Conservation (phyloP, 192 early-diverging fungal genomes). For the Backusella westeae region DNA sequence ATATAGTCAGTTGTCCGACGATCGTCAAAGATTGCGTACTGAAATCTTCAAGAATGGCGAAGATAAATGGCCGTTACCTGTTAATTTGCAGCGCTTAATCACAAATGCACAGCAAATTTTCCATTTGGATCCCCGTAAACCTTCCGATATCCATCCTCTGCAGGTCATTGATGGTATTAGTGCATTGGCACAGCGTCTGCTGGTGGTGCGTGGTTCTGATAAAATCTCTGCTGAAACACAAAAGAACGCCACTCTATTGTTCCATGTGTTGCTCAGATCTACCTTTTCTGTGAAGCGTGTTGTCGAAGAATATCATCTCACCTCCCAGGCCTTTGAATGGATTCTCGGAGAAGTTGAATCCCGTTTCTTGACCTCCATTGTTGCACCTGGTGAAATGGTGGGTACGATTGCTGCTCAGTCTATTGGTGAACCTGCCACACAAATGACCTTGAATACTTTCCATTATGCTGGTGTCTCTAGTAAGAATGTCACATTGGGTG, state of each 20-base stretch:
- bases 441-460: conserved; percentile 99
- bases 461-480: conserved; percentile 98
- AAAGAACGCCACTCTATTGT: conserved; percentile 89
- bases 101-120: conserved; percentile 91
- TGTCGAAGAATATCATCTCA: conserved; percentile 89
- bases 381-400: conserved; percentile 97
- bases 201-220: conserved; percentile 88
- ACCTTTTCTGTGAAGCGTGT: conserved; percentile 81
- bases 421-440: conserved; percentile 98
- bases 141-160: conserved; percentile 85
- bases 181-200: conserved; percentile 66
- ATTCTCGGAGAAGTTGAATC: conserved; percentile 91
- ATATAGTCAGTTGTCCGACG: conserved; percentile 58
- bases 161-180: conserved; percentile 74
- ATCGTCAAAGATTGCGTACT: conserved; percentile 72
- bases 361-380: conserved; percentile 87
- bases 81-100: conserved; percentile 87
- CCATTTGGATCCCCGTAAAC: conserved; percentile 72
- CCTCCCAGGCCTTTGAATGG: conserved; percentile 88
- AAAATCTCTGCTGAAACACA: conserved; percentile 84
- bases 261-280: conserved; percentile 80
- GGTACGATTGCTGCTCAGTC: conserved; percentile 97
- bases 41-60: conserved; percentile 79
- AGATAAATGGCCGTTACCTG: conserved; percentile 83
- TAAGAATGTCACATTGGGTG: conserved; percentile 97